Base-by-base conservation (phyloP, 805 yeast genomes). In the Ogataea henricii region DNA sequence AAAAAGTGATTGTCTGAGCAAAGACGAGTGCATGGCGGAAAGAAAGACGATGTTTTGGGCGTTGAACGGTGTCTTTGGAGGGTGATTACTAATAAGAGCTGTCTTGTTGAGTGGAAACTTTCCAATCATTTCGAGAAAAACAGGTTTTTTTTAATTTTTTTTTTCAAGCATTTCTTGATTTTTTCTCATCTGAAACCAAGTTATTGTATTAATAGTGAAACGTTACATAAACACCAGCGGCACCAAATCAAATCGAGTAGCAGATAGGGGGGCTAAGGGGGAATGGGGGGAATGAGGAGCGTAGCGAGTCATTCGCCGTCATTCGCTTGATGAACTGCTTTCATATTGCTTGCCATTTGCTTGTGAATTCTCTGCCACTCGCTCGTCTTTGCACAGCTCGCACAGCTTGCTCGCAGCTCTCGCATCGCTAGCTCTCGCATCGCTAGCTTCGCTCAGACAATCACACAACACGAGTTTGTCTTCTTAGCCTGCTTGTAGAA, bases 401-500 rank as follows among this genome's bases (percentile, higher is more conserved):
- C n/a, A n/a, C n/a, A n/a, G n/a, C n/a, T n/a, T n/a, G n/a, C n/a
- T n/a, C n/a, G n/a, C n/a, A n/a, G n/a, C n/a, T n/a, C n/a, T n/a
- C n/a, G n/a, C n/a, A n/a, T n/a, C n/a, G n/a, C n/a, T n/a, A n/a
- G n/a, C n/a, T n/a, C n/a, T n/a, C n/a, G n/a, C n/a, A n/a, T n/a
- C n/a, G n/a, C n/a, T n/a, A n/a, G n/a, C 10, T 27, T 27, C 14
- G 32, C 23, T 34, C 71, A 87, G 77, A 85, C 78, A 53, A 89
- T 75, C 18, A 85, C 73, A 72, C 97, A 89, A 71, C 97, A 89
- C 7, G 95, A 87, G 68, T 89, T 89, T 10, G 92, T 84, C 69
- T 91, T 92, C 76, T 94, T 90, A 27, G 99, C 98, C 69, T 92
- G 97, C 65, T 89, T 91, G 75, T 92, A 94, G 67, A 94, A 94